phyloP scores from a whole-genome alignment of 2,329 filamentous ascomycete species.

The Ophiosphaerella korrae region DNA sequence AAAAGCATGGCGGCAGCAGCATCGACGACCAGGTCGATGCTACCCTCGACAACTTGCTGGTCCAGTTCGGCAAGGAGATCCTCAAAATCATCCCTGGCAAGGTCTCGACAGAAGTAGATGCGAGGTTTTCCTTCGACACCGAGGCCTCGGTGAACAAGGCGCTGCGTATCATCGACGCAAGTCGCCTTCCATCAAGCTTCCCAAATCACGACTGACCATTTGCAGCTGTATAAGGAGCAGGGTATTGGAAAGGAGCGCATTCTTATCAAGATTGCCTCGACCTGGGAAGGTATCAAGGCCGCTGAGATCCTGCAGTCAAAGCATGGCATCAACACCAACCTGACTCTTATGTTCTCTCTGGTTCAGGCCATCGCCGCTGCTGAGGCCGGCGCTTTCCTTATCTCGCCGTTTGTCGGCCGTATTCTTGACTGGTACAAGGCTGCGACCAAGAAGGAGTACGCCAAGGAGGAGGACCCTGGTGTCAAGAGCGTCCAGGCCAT shows the following conservation, averaged over 20 bases:
- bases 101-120: conserved; percentile 98
- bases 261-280: conserved; percentile 98
- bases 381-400: conserved; percentile 94
- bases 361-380: conserved; percentile 94
- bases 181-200: conserved; percentile 33
- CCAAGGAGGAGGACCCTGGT: conserved; percentile 89
- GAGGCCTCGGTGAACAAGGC: conserved; percentile 93
- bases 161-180: conserved; percentile 91
- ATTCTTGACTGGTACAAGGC: conserved; percentile 99
- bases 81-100: conserved; percentile 96
- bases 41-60: conserved; percentile 90
- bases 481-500: conserved; percentile 91
- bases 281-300: conserved; percentile 99
- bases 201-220: conserved; percentile 24
- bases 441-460: conserved; percentile 89
- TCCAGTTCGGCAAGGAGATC: conserved; percentile 98
- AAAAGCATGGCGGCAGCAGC: conserved; percentile 67
- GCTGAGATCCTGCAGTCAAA: conserved; percentile 95
- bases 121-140: conserved; percentile 92
- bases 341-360: conserved; percentile 98
- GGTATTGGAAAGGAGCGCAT: conserved; percentile 93
- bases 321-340: conserved; percentile 96
- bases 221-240: conserved; percentile 87
- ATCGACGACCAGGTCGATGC: conserved; percentile 84
- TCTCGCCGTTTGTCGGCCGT: conserved; percentile 98